phyloP scores from a whole-genome alignment of 352 stramenopile species.

The Aphanomyces astaci region DNA sequence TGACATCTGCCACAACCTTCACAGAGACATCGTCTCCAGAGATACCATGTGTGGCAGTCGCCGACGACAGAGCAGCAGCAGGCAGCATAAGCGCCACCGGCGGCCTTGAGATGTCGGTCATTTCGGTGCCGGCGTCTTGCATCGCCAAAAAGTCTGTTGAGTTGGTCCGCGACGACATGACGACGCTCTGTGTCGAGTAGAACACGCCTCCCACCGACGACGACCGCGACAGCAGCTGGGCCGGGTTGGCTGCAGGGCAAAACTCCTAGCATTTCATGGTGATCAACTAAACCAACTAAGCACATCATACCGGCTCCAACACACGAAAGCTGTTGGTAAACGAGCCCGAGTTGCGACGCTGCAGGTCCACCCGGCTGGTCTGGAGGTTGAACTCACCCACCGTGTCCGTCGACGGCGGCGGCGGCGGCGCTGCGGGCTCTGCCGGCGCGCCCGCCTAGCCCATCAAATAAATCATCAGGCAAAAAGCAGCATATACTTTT shows the following conservation, averaged over 20 bases:
- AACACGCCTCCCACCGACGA: conserved; percentile 19
- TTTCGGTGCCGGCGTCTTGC: conserved; percentile 4
- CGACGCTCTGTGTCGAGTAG: conserved; percentile 20
- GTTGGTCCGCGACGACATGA: conserved; percentile 6
- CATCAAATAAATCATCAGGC: neutral
- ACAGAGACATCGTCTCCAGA: neutral
- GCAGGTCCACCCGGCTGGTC: neutral
- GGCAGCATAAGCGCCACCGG: neutral
- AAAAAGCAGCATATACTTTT: neutral
- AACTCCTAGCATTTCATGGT: conserved; percentile 20
- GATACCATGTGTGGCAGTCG: neutral
- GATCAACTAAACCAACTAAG: too few species aligned
- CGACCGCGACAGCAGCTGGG: conserved; percentile 13
- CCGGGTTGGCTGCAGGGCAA: conserved; percentile 11
- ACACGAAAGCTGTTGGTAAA: conserved; percentile 16
- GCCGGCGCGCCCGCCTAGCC: conserved; percentile 28
- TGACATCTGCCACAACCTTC: neutral
- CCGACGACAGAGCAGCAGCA: too few species aligned
- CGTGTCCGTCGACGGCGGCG: conserved; percentile 3
- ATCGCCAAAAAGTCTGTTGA: conserved; percentile 3
- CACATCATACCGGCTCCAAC: conserved; percentile 9
- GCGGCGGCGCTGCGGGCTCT: conserved; percentile 17
- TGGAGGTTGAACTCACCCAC: neutral
- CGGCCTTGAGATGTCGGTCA: neutral
- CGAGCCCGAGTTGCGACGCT: conserved; percentile 17